Evolutionary conservation across 768 basidiomycete genomes (phyloP), one percentile per base, ranked within the genome.

Genomic region (Calocybe gangraenosa): DNA sequence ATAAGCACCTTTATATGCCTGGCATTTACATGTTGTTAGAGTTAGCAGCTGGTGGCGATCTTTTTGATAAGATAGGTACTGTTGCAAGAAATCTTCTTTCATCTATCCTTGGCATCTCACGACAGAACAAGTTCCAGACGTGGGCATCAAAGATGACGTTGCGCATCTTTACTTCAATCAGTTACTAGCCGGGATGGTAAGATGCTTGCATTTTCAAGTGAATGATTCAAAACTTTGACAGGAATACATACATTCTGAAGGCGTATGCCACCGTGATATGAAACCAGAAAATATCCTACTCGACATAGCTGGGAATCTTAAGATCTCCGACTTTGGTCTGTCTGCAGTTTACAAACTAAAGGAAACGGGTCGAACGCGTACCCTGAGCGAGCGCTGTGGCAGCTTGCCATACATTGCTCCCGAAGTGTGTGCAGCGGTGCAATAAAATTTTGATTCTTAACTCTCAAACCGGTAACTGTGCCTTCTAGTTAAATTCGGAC

Each of bases 41-140:
- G 62, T 69, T 95, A 25, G 96, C 95, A 0, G 82, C 82, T 1
- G 94, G 93, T 17, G 96, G 96, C 0, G 96, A 98, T 64, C 67
- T 99, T 23, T 99, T 99, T 62, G 96, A 99, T 65, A 99, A 97
- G 71, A 99, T 99, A 41, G 89, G 95, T 95, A 58, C 34, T n/a
- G n/a, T n/a, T n/a, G 11, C 25, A 28, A 5, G 11, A 28, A 28
- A 6, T 28, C 25, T 28, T 28, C 5, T 28, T 28, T 28, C 25
- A 28, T 5, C 25, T 28, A 28, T 28, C 11, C 25, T 11, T 17
- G 39, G 19, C 40, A 37, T 4, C 11, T 42, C 23, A 32, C 18
- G 22, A 35, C 17, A 14, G 34, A n/a, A 41, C 30, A 53, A 98
- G 96, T 85, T 2, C 93, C 96, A 1, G 91, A 98, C 62, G 73